Base-by-base conservation (phyloP, 768 basidiomycete genomes). In the Lactifluus subvellereus region DNA sequence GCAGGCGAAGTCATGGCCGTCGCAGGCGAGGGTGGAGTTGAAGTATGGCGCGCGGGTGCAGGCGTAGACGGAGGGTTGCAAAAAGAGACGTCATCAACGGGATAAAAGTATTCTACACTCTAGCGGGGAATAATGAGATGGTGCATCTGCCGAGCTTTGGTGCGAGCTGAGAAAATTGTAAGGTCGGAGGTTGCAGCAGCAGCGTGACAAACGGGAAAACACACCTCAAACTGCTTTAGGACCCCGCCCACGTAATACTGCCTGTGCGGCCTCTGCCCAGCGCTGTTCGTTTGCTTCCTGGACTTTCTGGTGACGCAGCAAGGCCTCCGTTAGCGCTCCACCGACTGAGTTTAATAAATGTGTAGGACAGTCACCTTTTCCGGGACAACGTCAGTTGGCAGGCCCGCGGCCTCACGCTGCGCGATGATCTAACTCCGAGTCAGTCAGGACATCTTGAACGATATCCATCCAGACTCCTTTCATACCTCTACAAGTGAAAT, bases 11-110 rank as follows among this genome's bases (percentile, higher is more conserved):
- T 71, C 14, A 61, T 71, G 13, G 71, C 66, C 9, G 55, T 72
- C 22, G 72, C 64, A 1, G 72, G 72, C 0, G 72, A 71, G 61
- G 71, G 72, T 32, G 71, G 72, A 2, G 69, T 72, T 2, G 72
- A 72, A 62, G 57, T 72, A 16, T 72, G 72, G 72, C 69, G 70
- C 49, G 66, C 69, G 8, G 70, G 69, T 10, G 67, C 65, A 22
- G 69, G 65, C 3, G 64, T 69, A 43, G 71, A 71, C 6, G 55
- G 56, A 18, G 57, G 51, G 20, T 62, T 59, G 27, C 63, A 65
- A 56, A 65, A 56, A 47, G 63, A 60, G 49, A 60, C 42, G 4
- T 35, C 32, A 54, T 50, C 58, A 8, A 22, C 18, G 8, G 22
- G 35, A 43, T 52, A 59, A 33, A 58, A 32, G 40, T 56, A 55